A percentile compares a stretch with the other conserved stretches of the same genome.
phyloP scores from a whole-genome alignment of 176 grass and related monocot genomes.

The Hsuehochloa calcarea region DNA sequence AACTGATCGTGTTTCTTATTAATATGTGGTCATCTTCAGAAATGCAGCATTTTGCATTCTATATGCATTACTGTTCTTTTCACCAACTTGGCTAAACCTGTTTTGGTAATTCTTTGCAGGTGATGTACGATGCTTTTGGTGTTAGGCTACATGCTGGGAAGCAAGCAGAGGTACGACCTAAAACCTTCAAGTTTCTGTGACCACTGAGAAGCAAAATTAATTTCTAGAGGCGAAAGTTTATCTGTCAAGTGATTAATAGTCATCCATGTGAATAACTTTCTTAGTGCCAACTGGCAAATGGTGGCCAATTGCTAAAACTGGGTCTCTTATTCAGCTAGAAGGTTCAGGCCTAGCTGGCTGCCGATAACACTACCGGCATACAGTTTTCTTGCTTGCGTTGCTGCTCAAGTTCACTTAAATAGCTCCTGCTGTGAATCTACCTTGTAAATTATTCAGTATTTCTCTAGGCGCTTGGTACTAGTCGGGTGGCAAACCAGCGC shows the following conservation, averaged over 20 bases:
- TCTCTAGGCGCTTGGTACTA: too few species aligned
- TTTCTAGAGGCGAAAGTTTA: background rate
- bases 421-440: background rate
- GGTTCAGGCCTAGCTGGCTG: background rate
- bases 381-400: background rate
- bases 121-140: constrained; percentile 99
- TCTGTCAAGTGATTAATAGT: background rate
- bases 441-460: background rate
- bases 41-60: background rate
- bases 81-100: background rate
- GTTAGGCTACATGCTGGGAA: constrained; percentile 95
- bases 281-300: background rate
- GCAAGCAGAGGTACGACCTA: constrained; percentile 78
- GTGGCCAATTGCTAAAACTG: background rate
- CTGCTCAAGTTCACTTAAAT: background rate
- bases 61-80: background rate
- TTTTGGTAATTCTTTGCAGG: constrained; percentile 42
- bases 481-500: too few species aligned
- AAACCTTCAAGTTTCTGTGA: constrained; percentile 17
- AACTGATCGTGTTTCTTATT: background rate
- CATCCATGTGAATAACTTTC: background rate
- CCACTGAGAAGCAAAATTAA: constrained; percentile 11
- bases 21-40: background rate
- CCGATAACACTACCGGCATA: background rate
- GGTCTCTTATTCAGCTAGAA: constrained; percentile 2